These are phyloP conservation scores for Boletus subcaerulescens DNA, from an alignment of 768 basidiomycete genomes.

Conservation along the genomic window DNA sequence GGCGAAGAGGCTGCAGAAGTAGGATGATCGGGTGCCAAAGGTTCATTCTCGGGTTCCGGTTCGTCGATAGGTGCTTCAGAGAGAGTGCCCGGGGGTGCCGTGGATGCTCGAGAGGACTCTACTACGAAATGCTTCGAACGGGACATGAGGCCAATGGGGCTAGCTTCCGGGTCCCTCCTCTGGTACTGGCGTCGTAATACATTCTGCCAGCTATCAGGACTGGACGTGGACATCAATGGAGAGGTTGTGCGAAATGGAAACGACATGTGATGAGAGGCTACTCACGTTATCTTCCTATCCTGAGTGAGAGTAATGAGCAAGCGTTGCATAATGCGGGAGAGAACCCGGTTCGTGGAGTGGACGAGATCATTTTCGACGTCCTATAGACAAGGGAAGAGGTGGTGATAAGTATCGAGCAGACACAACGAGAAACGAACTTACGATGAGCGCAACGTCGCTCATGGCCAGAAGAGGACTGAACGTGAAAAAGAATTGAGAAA, in stretches of 20 bases:
- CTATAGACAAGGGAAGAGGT: constrained; percentile 36
- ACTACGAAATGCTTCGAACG: constrained; percentile 20
- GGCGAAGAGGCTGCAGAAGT: background rate
- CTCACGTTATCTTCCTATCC: constrained; percentile 78
- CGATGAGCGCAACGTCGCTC: constrained; percentile 65
- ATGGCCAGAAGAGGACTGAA: constrained; percentile 73
- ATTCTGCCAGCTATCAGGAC: constrained; percentile 76
- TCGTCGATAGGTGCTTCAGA: constrained; percentile 9
- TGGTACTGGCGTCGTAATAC: constrained; percentile 73
- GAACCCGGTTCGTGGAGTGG: constrained; percentile 52
- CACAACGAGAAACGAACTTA: constrained; percentile 33
- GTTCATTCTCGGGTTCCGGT: constrained; percentile 12
- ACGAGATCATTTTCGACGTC: constrained; percentile 78
- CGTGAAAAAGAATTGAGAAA: constrained; percentile 86
- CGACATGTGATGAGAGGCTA: constrained; percentile 14
- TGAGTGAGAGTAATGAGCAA: constrained; percentile 72
- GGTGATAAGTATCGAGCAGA: background rate
- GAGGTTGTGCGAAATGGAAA: constrained; percentile 15
- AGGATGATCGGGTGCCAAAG: constrained; percentile 7
- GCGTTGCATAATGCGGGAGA: constrained; percentile 73
- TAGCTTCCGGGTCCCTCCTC: constrained; percentile 66
- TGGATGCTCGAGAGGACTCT: constrained; percentile 31
- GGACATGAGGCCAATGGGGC: constrained; percentile 61
- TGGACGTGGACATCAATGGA: constrained; percentile 30
- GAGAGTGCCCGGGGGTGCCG: constrained; percentile 16